Conservation (phyloP, 2,329 filamentous ascomycete genomes). For the Cercospora berteroae region DNA sequence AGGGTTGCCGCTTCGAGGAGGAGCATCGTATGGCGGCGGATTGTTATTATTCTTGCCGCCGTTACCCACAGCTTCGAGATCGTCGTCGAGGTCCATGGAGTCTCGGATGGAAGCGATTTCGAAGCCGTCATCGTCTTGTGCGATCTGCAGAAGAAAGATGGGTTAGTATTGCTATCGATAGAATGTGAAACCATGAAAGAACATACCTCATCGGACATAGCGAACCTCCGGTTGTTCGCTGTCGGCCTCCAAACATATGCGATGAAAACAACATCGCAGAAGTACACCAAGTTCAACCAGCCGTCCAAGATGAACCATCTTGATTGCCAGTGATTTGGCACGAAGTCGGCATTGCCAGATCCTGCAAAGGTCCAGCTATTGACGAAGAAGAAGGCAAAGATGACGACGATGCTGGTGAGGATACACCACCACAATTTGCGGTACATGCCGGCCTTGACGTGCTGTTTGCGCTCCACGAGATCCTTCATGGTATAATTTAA, state of each 20-base stretch:
- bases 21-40: slow-evolving; percentile 43
- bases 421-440: slow-evolving; percentile 99
- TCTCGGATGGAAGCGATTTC: slow-evolving; percentile 91
- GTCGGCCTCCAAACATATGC: slow-evolving; percentile 96
- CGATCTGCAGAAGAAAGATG: slow-evolving; percentile 56
- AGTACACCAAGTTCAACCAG: slow-evolving; percentile 95
- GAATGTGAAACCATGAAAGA: slow-evolving; percentile 29
- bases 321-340: slow-evolving; percentile 95
- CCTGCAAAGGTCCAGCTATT: slow-evolving; percentile 95
- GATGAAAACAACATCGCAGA: slow-evolving; percentile 87
- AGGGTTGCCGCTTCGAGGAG: slow-evolving; percentile 20
- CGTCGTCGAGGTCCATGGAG: slow-evolving; percentile 61
- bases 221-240: slow-evolving; percentile 92
- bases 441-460: slow-evolving; percentile 92
- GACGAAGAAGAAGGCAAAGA: slow-evolving; percentile 98
- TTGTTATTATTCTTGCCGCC: slow-evolving; percentile 29
- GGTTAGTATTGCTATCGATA: slow-evolving; percentile 1
- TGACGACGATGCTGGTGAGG: slow-evolving; percentile 84
- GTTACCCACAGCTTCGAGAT: slow-evolving; percentile 41
- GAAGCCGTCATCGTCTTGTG: slow-evolving; percentile 97
- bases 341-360: slow-evolving; percentile 78
- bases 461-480: slow-evolving; percentile 89
- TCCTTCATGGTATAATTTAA: slow-evolving; percentile 95
- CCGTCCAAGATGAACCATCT: slow-evolving; percentile 97
- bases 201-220: slow-evolving; percentile 89